Percentiles rank a stretch among this genome's conserved stretches.
Evolutionary conservation across 2,329 filamentous ascomycete genomes (phyloP).

Genomic region (Eutypella sp.): DNA sequence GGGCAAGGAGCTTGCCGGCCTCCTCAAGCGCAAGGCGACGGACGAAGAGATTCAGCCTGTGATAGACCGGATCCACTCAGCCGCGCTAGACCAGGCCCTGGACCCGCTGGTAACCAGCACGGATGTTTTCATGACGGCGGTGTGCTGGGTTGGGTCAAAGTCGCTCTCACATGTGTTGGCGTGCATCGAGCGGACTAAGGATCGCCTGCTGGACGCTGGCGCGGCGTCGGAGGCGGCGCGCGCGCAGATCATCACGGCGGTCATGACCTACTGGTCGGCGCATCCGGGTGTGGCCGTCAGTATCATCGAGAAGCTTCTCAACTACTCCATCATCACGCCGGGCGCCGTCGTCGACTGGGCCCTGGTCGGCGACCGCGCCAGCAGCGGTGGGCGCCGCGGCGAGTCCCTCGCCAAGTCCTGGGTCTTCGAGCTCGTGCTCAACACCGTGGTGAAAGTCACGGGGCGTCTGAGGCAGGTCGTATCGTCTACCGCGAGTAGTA

Average conservation of each 20-base stretch:
- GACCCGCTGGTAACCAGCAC: conserved; percentile 83
- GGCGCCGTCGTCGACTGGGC: conserved; percentile 87
- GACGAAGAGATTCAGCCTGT: conserved; percentile 83
- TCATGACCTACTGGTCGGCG: conserved; percentile 88
- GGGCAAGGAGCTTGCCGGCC: conserved; percentile 72
- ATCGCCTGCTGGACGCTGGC: conserved; percentile 75
- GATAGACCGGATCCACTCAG: conserved; percentile 75
- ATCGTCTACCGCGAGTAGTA: conserved; percentile 8
- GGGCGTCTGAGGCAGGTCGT: conserved; percentile 79
- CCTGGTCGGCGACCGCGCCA: conserved; percentile 52
- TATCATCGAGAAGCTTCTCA: conserved; percentile 94
- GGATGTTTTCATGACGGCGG: conserved; percentile 88
- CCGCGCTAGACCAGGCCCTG: conserved; percentile 64
- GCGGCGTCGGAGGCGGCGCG: conserved; percentile 69
- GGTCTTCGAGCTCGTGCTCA: conserved; percentile 84
- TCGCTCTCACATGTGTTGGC: conserved; percentile 93
- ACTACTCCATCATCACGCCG: conserved; percentile 91
- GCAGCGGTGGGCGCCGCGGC: conserved; percentile 55
- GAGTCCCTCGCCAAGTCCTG: conserved; percentile 66
- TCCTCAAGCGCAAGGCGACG: conserved; percentile 77
- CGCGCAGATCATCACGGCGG: conserved; percentile 82
- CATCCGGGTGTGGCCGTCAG: conserved; percentile 89
- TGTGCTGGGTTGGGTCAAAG: conserved; percentile 91
- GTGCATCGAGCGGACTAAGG: conserved; percentile 92
- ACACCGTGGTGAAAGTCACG: conserved; percentile 86